Conservation (phyloP, 805 yeast species). For the Metschnikowia arizonensis region DNA sequence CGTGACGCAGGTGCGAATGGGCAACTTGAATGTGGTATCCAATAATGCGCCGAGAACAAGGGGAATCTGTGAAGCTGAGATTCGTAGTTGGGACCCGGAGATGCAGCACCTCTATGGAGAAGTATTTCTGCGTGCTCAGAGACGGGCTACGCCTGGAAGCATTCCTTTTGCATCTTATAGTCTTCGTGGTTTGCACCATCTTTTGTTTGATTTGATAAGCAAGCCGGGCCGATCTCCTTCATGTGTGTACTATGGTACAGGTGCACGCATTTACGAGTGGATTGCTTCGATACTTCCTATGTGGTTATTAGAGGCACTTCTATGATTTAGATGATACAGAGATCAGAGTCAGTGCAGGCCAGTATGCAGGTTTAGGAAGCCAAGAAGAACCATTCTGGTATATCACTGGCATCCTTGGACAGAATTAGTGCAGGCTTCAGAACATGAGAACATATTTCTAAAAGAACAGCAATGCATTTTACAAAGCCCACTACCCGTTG, state of each 20-base stretch:
- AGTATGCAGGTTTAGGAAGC: too few species aligned
- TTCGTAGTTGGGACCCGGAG: conserved; percentile 36
- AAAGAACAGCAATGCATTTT: too few species aligned
- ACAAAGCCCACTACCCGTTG: too few species aligned
- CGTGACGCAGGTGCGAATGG: conserved; percentile 39
- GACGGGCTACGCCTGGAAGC: conserved; percentile 30
- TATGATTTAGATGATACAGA: too few species aligned
- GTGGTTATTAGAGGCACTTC: conserved; percentile 20
- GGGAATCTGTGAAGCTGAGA: conserved; percentile 33
- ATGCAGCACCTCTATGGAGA: conserved; percentile 31
- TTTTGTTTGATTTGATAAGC: conserved; percentile 37
- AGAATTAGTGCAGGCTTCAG: too few species aligned
- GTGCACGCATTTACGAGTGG: conserved; percentile 38
- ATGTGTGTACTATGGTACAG: conserved; percentile 40
- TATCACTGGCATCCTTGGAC: too few species aligned
- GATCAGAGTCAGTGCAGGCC: too few species aligned
- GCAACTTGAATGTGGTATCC: conserved; percentile 32
- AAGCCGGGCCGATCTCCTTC: conserved; percentile 21
- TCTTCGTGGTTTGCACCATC: conserved; percentile 36
- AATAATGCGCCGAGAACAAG: conserved; percentile 21
- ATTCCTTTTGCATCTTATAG: conserved; percentile 18
- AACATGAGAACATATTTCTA: too few species aligned
- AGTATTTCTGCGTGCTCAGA: conserved; percentile 30
- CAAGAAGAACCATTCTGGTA: too few species aligned
- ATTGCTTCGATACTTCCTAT: conserved; percentile 31